Base-by-base conservation (phyloP, 495 filamentous ascomycete genomes). In the Penicillium herquei region DNA sequence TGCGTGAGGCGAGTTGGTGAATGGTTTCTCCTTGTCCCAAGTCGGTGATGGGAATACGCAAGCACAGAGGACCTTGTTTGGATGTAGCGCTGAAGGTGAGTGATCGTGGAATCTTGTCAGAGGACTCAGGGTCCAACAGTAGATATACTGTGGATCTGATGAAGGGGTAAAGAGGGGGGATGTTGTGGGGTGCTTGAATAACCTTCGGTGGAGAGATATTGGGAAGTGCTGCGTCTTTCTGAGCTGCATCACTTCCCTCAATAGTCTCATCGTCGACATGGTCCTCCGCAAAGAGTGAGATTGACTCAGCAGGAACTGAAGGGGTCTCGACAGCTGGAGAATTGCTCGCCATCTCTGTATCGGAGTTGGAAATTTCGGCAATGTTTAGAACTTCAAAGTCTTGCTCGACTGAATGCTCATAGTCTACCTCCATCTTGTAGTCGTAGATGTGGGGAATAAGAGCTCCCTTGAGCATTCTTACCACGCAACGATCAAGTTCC, bases 1-100 rank as follows among this genome's bases (percentile, higher is more conserved):
- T 88, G 47, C 80, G 80, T 0, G 86, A 85, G 1, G 86, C 86
- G 2, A 91, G 79, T 56, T 86, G 84, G 62, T 91, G 87, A 49
- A 91, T 81, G 0, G 81, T 88, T 51, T 84, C 71, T 3, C 75
- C 78, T 3, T 68, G 64, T 0, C 73, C 57, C 0, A 85, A 63
- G 7, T 70, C 57, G 10, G 77, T 67, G n/a, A 90, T 74, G 0
- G 86, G 84, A 18, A 91, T 84, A 48, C 81, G 76, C 21, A 88
- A 73, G 31, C 78, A 70, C 5, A 90, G 68, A 0, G 85, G 83
- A 1, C 81, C 81, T 17, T 83, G 66, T 0, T 64, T 54, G 32
- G 76, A 83, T 0, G 71, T 81, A 11, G 78, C 86, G 1, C 72
- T 75, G 14, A 91, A 72, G 0, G 79, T 68, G 31, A 90, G 73